phyloP scores from a whole-genome alignment of 148 eudicot genomes.

The Euryodendron excelsum region DNA sequence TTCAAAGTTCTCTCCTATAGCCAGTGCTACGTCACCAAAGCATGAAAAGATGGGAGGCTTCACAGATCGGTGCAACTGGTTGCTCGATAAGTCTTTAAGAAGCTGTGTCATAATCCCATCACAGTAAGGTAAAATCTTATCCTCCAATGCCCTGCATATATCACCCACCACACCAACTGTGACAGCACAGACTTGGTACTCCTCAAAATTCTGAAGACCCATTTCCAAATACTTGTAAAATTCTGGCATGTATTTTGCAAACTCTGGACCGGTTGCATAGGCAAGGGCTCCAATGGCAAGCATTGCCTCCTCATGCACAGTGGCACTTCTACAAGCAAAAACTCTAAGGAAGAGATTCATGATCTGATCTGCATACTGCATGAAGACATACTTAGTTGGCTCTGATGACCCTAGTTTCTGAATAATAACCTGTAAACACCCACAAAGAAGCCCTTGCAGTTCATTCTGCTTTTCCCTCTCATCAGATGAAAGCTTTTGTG shows the following conservation, averaged over 20 bases:
- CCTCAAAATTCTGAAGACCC: constrained; percentile 95
- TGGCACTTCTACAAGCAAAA: constrained; percentile 81
- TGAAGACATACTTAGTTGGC: constrained; percentile 52
- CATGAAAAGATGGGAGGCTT: constrained; percentile 96
- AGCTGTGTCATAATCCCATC: constrained; percentile 96
- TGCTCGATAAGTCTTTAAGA: constrained; percentile 84
- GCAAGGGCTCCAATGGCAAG: constrained; percentile 94
- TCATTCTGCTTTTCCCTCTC: constrained; percentile 79
- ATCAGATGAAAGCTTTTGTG: constrained; percentile 72
- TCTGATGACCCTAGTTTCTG: constrained; percentile 83
- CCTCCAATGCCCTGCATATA: constrained; percentile 85
- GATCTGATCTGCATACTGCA: constrained; percentile 82
- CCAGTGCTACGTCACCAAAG: constrained; percentile 88
- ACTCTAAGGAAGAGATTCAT: constrained; percentile 81
- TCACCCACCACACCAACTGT: constrained; percentile 96
- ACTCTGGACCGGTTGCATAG: constrained; percentile 72
- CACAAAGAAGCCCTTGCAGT: constrained; percentile 92
- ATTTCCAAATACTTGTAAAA: constrained; percentile 85
- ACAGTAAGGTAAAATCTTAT: constrained; percentile 84
- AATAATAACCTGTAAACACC: constrained; percentile 88
- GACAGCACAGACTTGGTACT: constrained; percentile 89
- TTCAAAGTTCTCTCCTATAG: constrained; percentile 90
- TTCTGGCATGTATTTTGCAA: constrained; percentile 72
- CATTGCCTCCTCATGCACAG: constrained; percentile 97
- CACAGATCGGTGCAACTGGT: constrained; percentile 85